Percentiles rank a stretch among this genome's conserved stretches.
phyloP scores from a whole-genome alignment of 495 filamentous ascomycete genomes.

The Xylaria scruposa region DNA sequence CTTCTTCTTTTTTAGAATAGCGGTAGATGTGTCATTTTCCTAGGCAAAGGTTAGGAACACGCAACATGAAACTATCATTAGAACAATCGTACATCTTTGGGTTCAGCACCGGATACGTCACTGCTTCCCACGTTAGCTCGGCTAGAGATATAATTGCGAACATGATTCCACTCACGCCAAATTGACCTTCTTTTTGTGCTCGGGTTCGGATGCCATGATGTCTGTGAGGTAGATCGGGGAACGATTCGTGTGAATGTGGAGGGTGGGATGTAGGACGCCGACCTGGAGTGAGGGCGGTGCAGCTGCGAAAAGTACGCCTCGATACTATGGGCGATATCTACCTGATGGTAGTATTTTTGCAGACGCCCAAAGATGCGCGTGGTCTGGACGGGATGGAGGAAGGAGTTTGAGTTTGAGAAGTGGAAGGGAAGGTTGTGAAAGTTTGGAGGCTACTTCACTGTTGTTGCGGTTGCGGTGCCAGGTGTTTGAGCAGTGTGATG shows the following conservation, averaged over 20 bases:
- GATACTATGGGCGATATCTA: constrained; percentile 1
- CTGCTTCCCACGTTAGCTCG: constrained; percentile 57
- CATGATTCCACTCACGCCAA: constrained; percentile 69
- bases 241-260: background rate
- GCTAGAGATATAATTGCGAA: background rate
- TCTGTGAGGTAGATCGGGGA: constrained; percentile 30
- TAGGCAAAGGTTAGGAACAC: constrained; percentile 42
- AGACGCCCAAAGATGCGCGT: background rate
- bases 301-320: constrained; percentile 12
- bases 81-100: constrained; percentile 71
- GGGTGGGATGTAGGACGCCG: background rate
- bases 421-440: constrained; percentile 24
- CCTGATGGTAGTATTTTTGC: background rate
- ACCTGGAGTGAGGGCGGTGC: background rate
- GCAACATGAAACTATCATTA: constrained; percentile 27
- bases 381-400: constrained; percentile 22
- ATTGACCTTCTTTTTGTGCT: constrained; percentile 94
- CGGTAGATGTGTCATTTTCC: constrained; percentile 93
- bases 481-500: constrained; percentile 40
- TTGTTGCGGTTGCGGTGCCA: constrained; percentile 31
- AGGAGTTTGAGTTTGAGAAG: constrained; percentile 2
- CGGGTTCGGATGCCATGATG: constrained; percentile 60
- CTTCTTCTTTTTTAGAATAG: constrained; percentile 99
- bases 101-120: constrained; percentile 87
- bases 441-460: constrained; percentile 28